Conservation (phyloP, 345 rosid species). For the Acer campestre region DNA sequence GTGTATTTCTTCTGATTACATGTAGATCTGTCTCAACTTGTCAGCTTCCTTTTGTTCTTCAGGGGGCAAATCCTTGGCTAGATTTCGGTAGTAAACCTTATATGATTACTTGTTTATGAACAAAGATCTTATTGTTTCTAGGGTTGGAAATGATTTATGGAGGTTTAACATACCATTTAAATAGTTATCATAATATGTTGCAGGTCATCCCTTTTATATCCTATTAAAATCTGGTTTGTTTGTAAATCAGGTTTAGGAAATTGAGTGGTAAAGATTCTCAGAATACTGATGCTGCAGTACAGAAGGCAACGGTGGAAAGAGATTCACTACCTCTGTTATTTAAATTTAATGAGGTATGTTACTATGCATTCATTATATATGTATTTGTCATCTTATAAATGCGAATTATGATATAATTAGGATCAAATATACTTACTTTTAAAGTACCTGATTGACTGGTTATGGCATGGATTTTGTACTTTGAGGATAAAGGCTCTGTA, state of each 20-base stretch:
- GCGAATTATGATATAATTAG: background rate
- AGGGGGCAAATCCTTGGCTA: background rate
- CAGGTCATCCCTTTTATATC: background rate
- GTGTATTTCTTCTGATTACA: background rate
- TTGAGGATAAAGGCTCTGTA: background rate
- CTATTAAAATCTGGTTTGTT: constrained; percentile 15
- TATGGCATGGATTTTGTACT: background rate
- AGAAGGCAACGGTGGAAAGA: constrained; percentile 53
- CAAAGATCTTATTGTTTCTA: background rate
- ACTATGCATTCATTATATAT: constrained; percentile 5
- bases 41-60: background rate
- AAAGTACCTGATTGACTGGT: background rate
- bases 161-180: background rate
- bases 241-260: constrained; percentile 67
- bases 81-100: background rate
- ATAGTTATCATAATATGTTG: background rate
- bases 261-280: constrained; percentile 44
- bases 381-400: background rate
- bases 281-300: constrained; percentile 39
- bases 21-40: background rate
- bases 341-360: constrained; percentile 84
- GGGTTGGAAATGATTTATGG: background rate
- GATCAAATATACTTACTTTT: background rate
- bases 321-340: constrained; percentile 77
- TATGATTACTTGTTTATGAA: background rate